Percentiles rank a stretch among this genome's conserved stretches.
phyloP scores from a whole-genome alignment of 257 asterid species.

The Eustoma russellianum region DNA sequence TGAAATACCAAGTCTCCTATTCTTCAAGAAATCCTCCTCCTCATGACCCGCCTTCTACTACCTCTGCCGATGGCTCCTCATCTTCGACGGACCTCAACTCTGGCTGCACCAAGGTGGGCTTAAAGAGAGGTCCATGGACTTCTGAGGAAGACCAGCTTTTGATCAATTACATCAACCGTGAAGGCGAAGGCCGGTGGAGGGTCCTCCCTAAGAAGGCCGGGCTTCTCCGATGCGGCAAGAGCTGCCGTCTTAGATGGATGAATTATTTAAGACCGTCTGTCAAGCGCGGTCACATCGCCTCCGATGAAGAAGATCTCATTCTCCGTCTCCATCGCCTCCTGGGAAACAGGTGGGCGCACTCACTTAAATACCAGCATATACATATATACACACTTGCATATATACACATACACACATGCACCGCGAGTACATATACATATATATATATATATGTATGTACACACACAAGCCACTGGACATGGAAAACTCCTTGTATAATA shows the following conservation, averaged over 20 bases:
- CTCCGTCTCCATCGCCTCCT: slow-evolving; percentile 82
- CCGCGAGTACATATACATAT: too few species aligned
- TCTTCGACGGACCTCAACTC: slow-evolving; percentile 7
- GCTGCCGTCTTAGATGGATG: slow-evolving; percentile 52
- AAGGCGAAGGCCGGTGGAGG: slow-evolving; percentile 36
- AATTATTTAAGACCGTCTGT: slow-evolving; percentile 56
- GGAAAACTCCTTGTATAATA: too few species aligned
- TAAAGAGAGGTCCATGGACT: slow-evolving; percentile 39
- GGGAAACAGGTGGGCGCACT: slow-evolving; percentile 72
- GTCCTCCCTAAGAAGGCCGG: slow-evolving; percentile 29
- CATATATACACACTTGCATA: too few species aligned
- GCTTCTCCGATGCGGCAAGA: slow-evolving; percentile 30
- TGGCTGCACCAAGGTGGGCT: slow-evolving; percentile 23
- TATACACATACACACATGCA: too few species aligned
- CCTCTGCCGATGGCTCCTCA: too few species aligned
- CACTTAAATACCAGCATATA: too few species aligned
- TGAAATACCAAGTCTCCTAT: too few species aligned
- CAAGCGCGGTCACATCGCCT: slow-evolving; percentile 48
- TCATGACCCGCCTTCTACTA: too few species aligned
- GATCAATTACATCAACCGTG: slow-evolving; percentile 15
- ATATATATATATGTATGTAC: too few species aligned
- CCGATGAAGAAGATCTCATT: slow-evolving; percentile 75
- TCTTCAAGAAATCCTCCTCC: too few species aligned
- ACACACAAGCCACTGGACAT: too few species aligned
- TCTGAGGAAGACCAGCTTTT: slow-evolving; percentile 25